These are phyloP conservation scores for Rhytidiadelphus loreus DNA, from an alignment of 225 moss, liverwort and hornwort species.

Conservation along the genomic window DNA sequence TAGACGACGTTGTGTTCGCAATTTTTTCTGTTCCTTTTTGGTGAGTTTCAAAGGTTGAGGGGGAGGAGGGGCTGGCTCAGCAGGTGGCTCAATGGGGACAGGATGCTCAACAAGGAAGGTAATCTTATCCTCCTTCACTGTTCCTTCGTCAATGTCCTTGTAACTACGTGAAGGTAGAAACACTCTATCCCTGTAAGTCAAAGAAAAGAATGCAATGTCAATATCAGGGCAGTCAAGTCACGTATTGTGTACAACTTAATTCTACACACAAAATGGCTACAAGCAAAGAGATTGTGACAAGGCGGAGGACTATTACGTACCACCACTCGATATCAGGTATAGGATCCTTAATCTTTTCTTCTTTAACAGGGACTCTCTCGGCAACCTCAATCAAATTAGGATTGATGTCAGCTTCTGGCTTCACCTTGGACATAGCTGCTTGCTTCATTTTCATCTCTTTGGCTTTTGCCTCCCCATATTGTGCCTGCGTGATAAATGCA, in stretches of 20 bases:
- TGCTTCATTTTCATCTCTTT: constrained; percentile 97
- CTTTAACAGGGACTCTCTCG: constrained; percentile 74
- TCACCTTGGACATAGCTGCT: constrained; percentile 82
- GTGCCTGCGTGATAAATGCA: constrained; percentile 45
- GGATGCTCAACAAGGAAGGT: constrained; percentile 83
- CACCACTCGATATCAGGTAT: constrained; percentile 98
- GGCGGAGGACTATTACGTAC: constrained; percentile 27
- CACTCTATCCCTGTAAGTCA: constrained; percentile 48
- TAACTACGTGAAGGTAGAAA: constrained; percentile 69
- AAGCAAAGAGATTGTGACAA: neutral
- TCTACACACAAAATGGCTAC: neutral
- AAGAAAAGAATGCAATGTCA: neutral
- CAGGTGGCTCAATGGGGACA: constrained; percentile 95
- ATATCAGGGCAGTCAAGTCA: neutral
- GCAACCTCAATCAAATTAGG: constrained; percentile 96
- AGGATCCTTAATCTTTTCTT: constrained; percentile 70
- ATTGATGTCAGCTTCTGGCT: constrained; percentile 90
- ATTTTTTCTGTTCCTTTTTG: constrained; percentile 93
- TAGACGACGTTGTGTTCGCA: constrained; percentile 89
- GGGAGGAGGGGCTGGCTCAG: constrained; percentile 81
- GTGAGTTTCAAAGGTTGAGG: constrained; percentile 88
- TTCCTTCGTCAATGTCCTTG: constrained; percentile 42
- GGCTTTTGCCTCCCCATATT: constrained; percentile 98
- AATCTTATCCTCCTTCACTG: constrained; percentile 39
- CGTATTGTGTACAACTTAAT: neutral